Evolutionary conservation across 2,329 filamentous ascomycete genomes (phyloP).

Genomic region (Byssochlamys sp.): DNA sequence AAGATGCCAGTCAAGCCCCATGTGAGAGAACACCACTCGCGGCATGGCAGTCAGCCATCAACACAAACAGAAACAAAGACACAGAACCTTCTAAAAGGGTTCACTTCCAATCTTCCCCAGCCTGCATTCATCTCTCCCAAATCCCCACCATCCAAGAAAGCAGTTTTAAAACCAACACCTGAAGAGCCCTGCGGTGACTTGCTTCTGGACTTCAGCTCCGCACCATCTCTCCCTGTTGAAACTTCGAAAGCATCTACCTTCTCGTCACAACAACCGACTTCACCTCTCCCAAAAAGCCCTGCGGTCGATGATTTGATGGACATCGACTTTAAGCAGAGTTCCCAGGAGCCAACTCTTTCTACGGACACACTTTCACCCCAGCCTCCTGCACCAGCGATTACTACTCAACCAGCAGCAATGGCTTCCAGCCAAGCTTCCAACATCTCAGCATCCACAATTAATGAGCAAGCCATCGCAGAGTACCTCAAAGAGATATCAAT

Average conservation of each 20-base stretch:
- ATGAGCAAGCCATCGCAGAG: neutral
- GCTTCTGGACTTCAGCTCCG: slow-evolving; percentile 14
- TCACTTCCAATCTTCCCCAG: slow-evolving; percentile 13
- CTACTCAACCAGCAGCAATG: neutral
- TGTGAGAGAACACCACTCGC: neutral
- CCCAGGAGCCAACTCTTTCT: neutral
- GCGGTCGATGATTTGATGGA: slow-evolving; percentile 13
- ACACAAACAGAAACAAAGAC: neutral
- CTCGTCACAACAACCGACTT: neutral
- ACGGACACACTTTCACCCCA: neutral
- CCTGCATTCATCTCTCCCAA: slow-evolving; percentile 3
- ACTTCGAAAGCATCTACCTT: neutral
- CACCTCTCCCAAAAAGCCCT: slow-evolving; percentile 4
- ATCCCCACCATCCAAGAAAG: neutral
- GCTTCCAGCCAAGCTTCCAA: neutral
- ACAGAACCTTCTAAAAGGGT: slow-evolving; percentile 4
- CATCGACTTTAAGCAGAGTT: slow-evolving; percentile 9
- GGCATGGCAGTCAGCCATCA: neutral
- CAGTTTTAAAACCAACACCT: neutral
- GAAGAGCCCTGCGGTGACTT: slow-evolving; percentile 2
- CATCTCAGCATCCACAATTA: neutral
- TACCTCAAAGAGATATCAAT: slow-evolving; percentile 11
- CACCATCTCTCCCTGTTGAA: slow-evolving; percentile 5
- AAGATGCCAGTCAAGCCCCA: neutral
- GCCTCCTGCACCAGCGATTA: neutral